Evolutionary conservation across 2,329 filamentous ascomycete genomes (phyloP).

Genomic region (Fusarium longipes): DNA sequence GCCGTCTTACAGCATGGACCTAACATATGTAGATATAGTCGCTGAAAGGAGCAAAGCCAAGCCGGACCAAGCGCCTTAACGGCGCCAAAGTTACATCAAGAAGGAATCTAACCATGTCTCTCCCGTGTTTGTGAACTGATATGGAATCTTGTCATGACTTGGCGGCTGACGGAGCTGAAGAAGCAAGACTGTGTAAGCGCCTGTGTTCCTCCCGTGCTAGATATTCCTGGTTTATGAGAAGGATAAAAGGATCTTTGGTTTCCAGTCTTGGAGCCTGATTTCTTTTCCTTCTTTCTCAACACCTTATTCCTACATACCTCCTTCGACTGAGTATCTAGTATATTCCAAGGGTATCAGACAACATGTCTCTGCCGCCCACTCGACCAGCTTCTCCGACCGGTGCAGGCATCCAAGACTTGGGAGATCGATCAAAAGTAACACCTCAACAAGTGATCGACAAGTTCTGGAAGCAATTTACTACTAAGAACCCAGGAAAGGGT

Average conservation of each 20-base stretch:
- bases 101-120: neutral
- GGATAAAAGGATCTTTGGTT: slow-evolving; percentile 22
- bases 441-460: slow-evolving; percentile 77
- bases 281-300: neutral
- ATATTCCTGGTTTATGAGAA: neutral
- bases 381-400: slow-evolving; percentile 17
- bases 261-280: neutral
- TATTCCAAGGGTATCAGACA: too few species aligned
- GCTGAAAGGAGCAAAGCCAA: neutral
- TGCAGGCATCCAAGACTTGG: slow-evolving; percentile 11
- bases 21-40: neutral
- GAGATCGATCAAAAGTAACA: slow-evolving; percentile 57
- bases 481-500: slow-evolving; percentile 77
- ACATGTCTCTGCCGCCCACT: slow-evolving; percentile 27
- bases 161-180: slow-evolving; percentile 24
- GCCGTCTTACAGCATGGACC: neutral
- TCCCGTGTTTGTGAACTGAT: neutral
- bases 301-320: neutral
- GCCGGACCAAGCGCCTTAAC: neutral
- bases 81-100: neutral
- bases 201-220: neutral
- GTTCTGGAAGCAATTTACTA: slow-evolving; percentile 79
- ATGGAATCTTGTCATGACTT: slow-evolving; percentile 9
- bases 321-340: neutral
- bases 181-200: slow-evolving; percentile 12